phyloP scores from a whole-genome alignment of 148 eudicot genomes.

The Dianthus caryophyllus region DNA sequence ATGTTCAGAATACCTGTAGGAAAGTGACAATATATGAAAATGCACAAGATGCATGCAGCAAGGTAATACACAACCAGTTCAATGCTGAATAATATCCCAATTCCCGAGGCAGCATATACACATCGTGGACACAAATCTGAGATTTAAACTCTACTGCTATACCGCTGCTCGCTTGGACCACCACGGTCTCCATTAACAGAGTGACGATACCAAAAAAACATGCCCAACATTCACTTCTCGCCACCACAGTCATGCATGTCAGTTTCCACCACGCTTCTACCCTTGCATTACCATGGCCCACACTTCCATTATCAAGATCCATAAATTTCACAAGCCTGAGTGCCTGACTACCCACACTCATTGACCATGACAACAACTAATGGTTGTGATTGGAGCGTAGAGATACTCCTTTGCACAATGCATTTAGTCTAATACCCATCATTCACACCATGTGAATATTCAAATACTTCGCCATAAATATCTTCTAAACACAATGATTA shows the following conservation, averaged over 20 bases:
- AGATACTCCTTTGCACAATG: not conserved
- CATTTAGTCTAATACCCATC: not conserved
- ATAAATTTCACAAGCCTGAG: not conserved
- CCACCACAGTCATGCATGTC: not conserved
- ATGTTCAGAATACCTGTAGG: conserved; percentile 8
- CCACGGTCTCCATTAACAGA: not conserved
- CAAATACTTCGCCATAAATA: not conserved
- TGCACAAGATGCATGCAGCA: not conserved
- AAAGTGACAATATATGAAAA: not conserved
- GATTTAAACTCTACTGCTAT: not conserved
- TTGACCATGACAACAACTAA: not conserved
- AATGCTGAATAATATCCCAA: not conserved
- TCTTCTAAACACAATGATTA: not conserved
- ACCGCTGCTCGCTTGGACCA: not conserved
- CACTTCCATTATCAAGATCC: not conserved
- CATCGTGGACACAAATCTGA: not conserved
- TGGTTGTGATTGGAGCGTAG: not conserved
- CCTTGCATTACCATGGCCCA: not conserved
- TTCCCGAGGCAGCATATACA: conserved; percentile 2
- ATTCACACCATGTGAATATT: not conserved
- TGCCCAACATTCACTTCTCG: not conserved
- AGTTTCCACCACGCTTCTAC: not conserved
- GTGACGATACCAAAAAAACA: not conserved
- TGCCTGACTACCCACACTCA: not conserved
- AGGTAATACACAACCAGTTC: not conserved